phyloP scores from a whole-genome alignment of 1,284 basidiomycete genomes.

The Hymenochaete sp. region DNA sequence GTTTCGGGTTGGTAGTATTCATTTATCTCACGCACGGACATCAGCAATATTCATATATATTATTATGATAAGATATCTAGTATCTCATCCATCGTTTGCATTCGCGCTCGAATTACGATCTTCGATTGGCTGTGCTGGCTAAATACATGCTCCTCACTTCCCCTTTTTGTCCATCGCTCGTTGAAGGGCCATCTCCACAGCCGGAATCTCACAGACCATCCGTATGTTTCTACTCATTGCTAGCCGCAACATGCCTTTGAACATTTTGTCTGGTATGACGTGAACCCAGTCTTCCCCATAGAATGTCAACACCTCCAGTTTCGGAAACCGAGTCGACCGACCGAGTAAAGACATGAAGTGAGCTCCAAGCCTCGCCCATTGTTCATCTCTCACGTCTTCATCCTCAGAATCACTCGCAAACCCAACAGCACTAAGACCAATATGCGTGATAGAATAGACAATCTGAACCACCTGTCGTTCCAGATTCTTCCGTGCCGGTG shows the following conservation, averaged over 20 bases:
- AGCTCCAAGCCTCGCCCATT: not conserved
- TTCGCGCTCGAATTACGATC: not conserved
- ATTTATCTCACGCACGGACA: not conserved
- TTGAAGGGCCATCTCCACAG: not conserved
- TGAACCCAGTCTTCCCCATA: constrained; percentile 4
- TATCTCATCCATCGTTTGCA: not conserved
- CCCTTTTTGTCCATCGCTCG: not conserved
- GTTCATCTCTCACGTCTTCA: not conserved
- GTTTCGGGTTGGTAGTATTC: not conserved
- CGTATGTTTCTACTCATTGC: not conserved
- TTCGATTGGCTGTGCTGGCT: not conserved
- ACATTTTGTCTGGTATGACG: not conserved
- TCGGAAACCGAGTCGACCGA: not conserved
- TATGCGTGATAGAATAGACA: constrained; percentile 2
- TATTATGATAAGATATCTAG: no score
- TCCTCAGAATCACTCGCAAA: not conserved
- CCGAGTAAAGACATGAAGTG: constrained; percentile 1
- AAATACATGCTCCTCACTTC: not conserved
- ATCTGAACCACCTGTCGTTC: not conserved
- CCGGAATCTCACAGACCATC: not conserved
- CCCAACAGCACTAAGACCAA: not conserved
- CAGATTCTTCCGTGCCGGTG: not conserved
- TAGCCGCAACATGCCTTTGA: not conserved
- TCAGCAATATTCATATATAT: no score
- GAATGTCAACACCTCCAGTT: not conserved